Conservation (phyloP, 2,329 filamentous ascomycete genomes). For the Hypoxylon sp. region DNA sequence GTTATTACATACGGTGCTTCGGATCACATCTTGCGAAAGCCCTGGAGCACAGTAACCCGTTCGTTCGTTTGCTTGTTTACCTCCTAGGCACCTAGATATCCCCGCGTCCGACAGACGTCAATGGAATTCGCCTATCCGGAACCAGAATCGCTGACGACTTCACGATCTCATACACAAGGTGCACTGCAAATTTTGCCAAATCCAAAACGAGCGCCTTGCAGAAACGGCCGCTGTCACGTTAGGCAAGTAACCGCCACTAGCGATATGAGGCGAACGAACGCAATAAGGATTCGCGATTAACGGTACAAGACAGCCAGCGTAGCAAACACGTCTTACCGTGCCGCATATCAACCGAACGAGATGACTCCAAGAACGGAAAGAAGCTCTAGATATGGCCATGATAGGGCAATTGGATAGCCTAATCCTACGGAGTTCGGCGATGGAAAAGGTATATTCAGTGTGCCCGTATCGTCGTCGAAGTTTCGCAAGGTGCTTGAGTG, state of each 20-base stretch:
- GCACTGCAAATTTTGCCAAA: conserved; percentile 3
- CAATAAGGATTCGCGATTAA: neutral
- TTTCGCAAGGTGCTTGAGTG: conserved; percentile 17
- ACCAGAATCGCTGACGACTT: conserved; percentile 30
- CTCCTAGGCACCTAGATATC: conserved; percentile 14
- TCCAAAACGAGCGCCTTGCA: conserved; percentile 41
- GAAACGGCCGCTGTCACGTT: conserved; percentile 41
- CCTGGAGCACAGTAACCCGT: neutral
- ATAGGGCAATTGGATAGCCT: neutral
- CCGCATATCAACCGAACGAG: conserved; percentile 1
- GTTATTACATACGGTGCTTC: conserved; percentile 25
- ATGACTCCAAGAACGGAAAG: neutral
- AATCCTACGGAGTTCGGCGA: conserved; percentile 3
- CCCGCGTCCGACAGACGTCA: neutral
- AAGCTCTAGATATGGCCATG: neutral
- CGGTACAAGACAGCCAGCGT: conserved; percentile 2
- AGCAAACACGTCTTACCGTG: conserved; percentile 30
- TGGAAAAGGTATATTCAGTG: neutral
- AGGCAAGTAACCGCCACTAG: conserved; percentile 36
- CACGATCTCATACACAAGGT: conserved; percentile 15
- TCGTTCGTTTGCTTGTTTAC: conserved; percentile 21
- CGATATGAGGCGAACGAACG: conserved; percentile 13
- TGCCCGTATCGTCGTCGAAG: neutral
- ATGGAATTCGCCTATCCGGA: conserved; percentile 35
- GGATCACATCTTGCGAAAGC: neutral